Base-by-base conservation (phyloP, 73 alveolate genomes). In the Paramecium biaurelia region DNA sequence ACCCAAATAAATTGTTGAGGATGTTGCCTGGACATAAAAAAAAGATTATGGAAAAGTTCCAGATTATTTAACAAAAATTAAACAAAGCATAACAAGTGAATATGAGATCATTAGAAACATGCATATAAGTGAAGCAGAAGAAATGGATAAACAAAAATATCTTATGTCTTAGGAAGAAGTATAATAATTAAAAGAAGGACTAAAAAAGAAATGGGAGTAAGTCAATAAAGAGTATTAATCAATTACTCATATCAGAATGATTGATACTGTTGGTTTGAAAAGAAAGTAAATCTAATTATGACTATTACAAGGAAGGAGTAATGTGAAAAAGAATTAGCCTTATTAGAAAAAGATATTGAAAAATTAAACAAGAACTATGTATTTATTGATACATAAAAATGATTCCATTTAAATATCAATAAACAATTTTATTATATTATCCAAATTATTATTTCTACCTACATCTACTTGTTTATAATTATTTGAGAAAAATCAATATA, bases 141-240 rank as follows among this genome's bases (percentile, higher is more conserved):
- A 96, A 95, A 95, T 95, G 93, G 99, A 98, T 38, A 96, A 96
- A 74, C 94, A 97, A 93, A 95, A 95, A 94, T 97, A 92, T 94
- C 68, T 97, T 43, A 85, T 98, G 85, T 89, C 98, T 2, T 93
- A 93, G 42, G 98, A 96, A 82, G 99, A 98, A 93, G 95, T 97
- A 30, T 86, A 92, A 42, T 87, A 96, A 85, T 95, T 98, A 57
- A 96, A 97, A 84, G 98, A 89, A 43, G 99, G 99, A 32, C 93
- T 98, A 53, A 98, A 97, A 85, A 97, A 97, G 95, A 96, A 97
- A 93, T 98, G 99, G 99, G 99, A 98, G 94, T 94, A 95, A 32
- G 98, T 96, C 63, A 97, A 97, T 87, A 93, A 93, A 90, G 97
- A 94, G 88, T 98, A 98, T 93, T 96, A 96, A 87, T 89, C 95